Conservation (phyloP, 2,329 filamentous ascomycete genomes). For the Alternaria brassicicola region DNA sequence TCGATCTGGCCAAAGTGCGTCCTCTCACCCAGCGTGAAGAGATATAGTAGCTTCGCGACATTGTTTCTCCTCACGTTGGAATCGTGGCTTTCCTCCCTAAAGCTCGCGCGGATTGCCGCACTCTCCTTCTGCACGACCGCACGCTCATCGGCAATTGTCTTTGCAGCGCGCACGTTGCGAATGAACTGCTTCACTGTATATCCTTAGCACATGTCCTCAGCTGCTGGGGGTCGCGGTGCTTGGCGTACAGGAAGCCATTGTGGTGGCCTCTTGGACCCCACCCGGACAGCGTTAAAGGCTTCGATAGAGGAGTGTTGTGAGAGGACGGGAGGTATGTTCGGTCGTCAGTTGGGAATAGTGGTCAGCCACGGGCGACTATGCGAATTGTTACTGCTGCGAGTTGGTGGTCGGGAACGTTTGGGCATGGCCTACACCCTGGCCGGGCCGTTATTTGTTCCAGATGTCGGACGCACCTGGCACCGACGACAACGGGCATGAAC, state of each 20-base stretch:
- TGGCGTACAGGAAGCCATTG: constrained; percentile 64
- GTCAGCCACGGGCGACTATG: constrained; percentile 8
- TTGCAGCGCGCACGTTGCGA: constrained; percentile 96
- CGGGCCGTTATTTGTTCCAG: constrained; percentile 30
- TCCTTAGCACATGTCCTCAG: constrained; percentile 37
- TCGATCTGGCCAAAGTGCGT: constrained; percentile 99
- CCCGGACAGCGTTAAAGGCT: constrained; percentile 37
- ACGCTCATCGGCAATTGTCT: constrained; percentile 98
- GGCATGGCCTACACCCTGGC: constrained; percentile 28
- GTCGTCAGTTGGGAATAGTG: background rate
- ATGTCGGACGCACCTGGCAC: constrained; percentile 20
- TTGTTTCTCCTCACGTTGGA: constrained; percentile 94
- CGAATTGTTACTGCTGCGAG: constrained; percentile 18
- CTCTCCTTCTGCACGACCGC: constrained; percentile 99
- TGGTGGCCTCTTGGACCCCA: constrained; percentile 58
- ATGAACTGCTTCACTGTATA: constrained; percentile 96
- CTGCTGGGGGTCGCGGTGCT: constrained; percentile 26
- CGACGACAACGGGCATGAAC: background rate
- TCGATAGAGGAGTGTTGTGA: constrained; percentile 16
- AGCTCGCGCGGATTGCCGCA: constrained; percentile 94
- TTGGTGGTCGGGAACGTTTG: constrained; percentile 25
- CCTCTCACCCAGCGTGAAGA: constrained; percentile 95
- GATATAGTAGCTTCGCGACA: constrained; percentile 96
- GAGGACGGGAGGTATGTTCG: constrained; percentile 1
- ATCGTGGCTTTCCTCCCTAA: constrained; percentile 94